Percentiles rank a stretch among this genome's conserved stretches.
Conservation (phyloP, 129 eudicot species). For the Rutidosis leptorrhynchoides region DNA sequence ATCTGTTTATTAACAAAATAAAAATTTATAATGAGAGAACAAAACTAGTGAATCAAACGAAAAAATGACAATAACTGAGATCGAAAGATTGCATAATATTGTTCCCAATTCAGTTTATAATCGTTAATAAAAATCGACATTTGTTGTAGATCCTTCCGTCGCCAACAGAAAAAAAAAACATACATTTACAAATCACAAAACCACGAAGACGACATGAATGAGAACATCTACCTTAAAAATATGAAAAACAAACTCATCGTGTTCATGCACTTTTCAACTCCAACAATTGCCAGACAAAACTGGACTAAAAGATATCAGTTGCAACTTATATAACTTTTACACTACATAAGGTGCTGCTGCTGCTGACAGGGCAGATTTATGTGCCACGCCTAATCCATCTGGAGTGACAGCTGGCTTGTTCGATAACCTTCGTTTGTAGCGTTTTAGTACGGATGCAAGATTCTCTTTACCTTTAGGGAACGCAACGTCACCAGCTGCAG, state of each 20-base stretch:
- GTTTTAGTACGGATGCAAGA: constrained; percentile 81
- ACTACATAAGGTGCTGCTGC: constrained; percentile 27
- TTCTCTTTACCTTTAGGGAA: constrained; percentile 96
- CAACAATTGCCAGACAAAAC: constrained; percentile 19
- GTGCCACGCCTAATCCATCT: constrained; percentile 37
- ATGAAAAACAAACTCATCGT: constrained; percentile 17
- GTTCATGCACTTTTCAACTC: constrained; percentile 20
- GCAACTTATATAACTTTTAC: background rate
- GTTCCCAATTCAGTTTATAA: constrained; percentile 11
- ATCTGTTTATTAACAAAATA: no score
- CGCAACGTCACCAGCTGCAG: constrained; percentile 98
- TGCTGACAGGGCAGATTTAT: constrained; percentile 3
- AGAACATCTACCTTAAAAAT: constrained; percentile 17
- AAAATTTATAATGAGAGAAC: no score
- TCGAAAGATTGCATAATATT: constrained; percentile 8
- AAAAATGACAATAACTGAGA: background rate
- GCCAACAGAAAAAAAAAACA: constrained; percentile 25
- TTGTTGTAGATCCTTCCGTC: constrained; percentile 17
- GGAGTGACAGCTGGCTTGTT: constrained; percentile 47
- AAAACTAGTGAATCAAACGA: background rate
- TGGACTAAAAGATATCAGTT: background rate
- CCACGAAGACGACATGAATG: constrained; percentile 13
- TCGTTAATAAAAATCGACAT: background rate
- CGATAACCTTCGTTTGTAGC: constrained; percentile 75
- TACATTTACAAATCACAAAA: constrained; percentile 32